These are phyloP conservation scores for Bisporella sp. DNA, from an alignment of 2,329 filamentous ascomycete species.

Conservation along the genomic window DNA sequence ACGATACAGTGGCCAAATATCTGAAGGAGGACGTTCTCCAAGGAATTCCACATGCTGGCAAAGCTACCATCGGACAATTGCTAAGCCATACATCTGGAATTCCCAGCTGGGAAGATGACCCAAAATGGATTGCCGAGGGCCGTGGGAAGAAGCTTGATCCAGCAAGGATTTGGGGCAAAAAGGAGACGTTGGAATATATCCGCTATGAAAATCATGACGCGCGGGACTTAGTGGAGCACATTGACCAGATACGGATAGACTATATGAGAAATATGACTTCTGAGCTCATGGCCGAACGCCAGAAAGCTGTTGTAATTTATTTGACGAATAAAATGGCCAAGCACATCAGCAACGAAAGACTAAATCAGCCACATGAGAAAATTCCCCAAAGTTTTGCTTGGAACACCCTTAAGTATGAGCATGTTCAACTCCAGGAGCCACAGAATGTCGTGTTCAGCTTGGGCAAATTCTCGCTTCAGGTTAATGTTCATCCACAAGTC, in stretches of 20 bases:
- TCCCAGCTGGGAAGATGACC: constrained; percentile 12
- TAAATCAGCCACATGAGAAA: constrained; percentile 59
- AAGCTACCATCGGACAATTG: constrained; percentile 4
- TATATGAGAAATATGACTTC: constrained; percentile 83
- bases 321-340: constrained; percentile 97
- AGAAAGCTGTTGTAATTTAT: constrained; percentile 94
- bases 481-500: constrained; percentile 81
- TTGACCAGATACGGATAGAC: constrained; percentile 83
- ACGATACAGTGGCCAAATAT: not conserved
- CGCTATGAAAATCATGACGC: constrained; percentile 35
- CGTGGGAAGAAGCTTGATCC: constrained; percentile 5
- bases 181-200: constrained; percentile 9
- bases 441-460: constrained; percentile 93
- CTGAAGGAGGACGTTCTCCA: constrained; percentile 1
- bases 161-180: constrained; percentile 7
- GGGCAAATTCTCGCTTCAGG: constrained; percentile 95
- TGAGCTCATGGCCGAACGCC: constrained; percentile 88
- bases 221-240: constrained; percentile 92
- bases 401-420: constrained; percentile 94
- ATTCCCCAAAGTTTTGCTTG: constrained; percentile 97
- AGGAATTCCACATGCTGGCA: constrained; percentile 4
- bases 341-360: constrained; percentile 97
- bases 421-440: constrained; percentile 82
- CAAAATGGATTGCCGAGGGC: constrained; percentile 7
- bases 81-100: constrained; percentile 10